These are phyloP conservation scores for Stachybotrys chartarum DNA, from an alignment of 2,329 filamentous ascomycete genomes.

Conservation along the genomic window DNA sequence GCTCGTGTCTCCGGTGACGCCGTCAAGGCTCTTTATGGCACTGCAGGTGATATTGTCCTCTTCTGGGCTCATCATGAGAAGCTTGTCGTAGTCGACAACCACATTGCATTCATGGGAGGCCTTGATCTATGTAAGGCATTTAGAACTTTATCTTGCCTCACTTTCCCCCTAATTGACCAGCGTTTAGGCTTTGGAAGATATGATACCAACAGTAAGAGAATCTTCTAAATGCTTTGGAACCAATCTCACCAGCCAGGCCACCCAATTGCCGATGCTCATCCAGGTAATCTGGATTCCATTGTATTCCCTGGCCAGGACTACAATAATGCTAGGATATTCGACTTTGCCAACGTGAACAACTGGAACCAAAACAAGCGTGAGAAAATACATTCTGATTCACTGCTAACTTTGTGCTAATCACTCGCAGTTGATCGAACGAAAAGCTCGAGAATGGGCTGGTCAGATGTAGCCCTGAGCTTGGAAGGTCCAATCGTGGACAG, in stretches of 20 bases:
- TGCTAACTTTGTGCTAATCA: conserved; percentile 34
- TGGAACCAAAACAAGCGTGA: conserved; percentile 91
- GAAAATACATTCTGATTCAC: conserved; percentile 81
- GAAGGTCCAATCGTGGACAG: conserved; percentile 86
- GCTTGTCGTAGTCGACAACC: conserved; percentile 90
- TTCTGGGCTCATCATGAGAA: conserved; percentile 99
- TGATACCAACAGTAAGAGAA: conserved; percentile 57
- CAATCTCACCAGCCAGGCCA: conserved; percentile 55
- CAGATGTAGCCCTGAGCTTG: conserved; percentile 90
- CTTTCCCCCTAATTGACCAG: not conserved
- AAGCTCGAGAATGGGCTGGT: conserved; percentile 92
- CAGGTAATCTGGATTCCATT: conserved; percentile 73
- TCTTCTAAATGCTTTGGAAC: too few species aligned
- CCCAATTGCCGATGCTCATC: conserved; percentile 78
- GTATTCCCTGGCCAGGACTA: conserved; percentile 95
- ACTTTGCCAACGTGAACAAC: conserved; percentile 83
- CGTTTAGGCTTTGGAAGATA: conserved; percentile 71
- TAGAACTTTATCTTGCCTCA: not conserved
- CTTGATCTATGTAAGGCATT: conserved; percentile 64
- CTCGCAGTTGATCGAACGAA: conserved; percentile 61
- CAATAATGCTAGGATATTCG: conserved; percentile 95
- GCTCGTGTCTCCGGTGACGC: conserved; percentile 65
- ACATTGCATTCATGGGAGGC: conserved; percentile 85
- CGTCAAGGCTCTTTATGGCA: conserved; percentile 83
- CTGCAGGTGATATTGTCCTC: conserved; percentile 90